Evolutionary conservation across 306 rosid genomes (phyloP).

Genomic region (Dalbergia oliveri): DNA sequence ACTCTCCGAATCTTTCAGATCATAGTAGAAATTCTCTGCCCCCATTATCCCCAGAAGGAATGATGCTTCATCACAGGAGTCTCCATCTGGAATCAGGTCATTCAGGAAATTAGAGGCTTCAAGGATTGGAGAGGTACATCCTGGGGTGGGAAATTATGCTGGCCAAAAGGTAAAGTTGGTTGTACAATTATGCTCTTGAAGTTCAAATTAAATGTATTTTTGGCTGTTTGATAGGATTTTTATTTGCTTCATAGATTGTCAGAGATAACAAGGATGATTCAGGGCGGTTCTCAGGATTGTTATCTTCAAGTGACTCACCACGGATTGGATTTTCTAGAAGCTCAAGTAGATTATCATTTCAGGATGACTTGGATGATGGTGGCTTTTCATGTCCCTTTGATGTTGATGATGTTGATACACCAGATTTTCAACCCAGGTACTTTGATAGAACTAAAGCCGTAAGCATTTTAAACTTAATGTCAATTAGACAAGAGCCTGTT

Average conservation of each 20-base stretch:
- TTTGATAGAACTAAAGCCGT: constrained; percentile 32
- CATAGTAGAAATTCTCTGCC: constrained; percentile 78
- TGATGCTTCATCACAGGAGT: constrained; percentile 79
- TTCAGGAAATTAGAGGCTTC: constrained; percentile 69
- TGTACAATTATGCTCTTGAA: constrained; percentile 40
- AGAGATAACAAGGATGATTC: constrained; percentile 87
- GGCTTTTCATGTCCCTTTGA: constrained; percentile 82
- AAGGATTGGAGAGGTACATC: constrained; percentile 62
- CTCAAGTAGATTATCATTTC: constrained; percentile 87
- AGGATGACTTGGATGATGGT: constrained; percentile 81
- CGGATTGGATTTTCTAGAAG: constrained; percentile 83
- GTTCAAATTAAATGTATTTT: constrained; percentile 37
- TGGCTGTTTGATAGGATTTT: constrained; percentile 43
- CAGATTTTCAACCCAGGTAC: constrained; percentile 72
- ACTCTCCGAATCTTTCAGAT: constrained; percentile 80
- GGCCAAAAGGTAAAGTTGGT: constrained; percentile 70
- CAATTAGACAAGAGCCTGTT: background rate
- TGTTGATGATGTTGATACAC: constrained; percentile 82
- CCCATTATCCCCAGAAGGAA: constrained; percentile 79
- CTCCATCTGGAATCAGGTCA: constrained; percentile 80
- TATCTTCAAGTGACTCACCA: constrained; percentile 90
- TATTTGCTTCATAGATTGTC: constrained; percentile 56
- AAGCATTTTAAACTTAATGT: constrained; percentile 28
- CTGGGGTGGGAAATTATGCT: constrained; percentile 48
- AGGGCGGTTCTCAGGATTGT: constrained; percentile 82